Evolutionary conservation across 2,329 filamentous ascomycete species (phyloP).

Genomic region (Botrytis pseudocinerea): DNA sequence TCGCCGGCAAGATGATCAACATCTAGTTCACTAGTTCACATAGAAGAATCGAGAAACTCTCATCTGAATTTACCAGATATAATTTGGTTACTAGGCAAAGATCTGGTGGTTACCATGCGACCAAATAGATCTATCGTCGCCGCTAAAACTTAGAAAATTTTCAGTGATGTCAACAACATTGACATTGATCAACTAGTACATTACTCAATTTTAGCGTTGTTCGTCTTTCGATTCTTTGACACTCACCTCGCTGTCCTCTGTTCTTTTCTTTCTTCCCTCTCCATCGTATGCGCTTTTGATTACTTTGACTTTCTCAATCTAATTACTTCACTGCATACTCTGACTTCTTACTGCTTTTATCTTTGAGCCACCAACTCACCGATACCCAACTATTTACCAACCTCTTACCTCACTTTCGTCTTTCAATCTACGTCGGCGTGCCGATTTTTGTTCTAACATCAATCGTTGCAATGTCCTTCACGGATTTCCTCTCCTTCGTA

Average conservation of each 20-base stretch:
- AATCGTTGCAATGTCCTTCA: conserved; percentile 18
- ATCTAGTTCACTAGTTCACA: background rate
- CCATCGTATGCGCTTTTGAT: conserved; percentile 2
- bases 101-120: background rate
- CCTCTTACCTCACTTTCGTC: background rate
- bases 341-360: conserved; percentile 11
- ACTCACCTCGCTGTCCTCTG: background rate
- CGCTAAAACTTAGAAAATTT: background rate
- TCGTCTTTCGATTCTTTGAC: background rate
- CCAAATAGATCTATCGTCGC: background rate
- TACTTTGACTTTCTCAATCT: background rate
- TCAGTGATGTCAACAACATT: background rate
- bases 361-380: conserved; percentile 22
- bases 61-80: background rate
- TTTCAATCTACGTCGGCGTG: conserved; percentile 12
- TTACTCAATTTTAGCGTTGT: background rate
- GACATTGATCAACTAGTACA: background rate
- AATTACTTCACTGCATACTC: conserved; percentile 2
- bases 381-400: background rate
- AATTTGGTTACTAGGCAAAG: background rate
- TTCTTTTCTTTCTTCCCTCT: background rate
- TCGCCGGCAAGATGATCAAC: background rate
- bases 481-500: background rate
- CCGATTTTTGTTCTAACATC: conserved; percentile 17
- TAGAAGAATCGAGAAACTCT: background rate